Conservation (phyloP, 2,329 filamentous ascomycete genomes). For the Claviceps fusiformis region DNA sequence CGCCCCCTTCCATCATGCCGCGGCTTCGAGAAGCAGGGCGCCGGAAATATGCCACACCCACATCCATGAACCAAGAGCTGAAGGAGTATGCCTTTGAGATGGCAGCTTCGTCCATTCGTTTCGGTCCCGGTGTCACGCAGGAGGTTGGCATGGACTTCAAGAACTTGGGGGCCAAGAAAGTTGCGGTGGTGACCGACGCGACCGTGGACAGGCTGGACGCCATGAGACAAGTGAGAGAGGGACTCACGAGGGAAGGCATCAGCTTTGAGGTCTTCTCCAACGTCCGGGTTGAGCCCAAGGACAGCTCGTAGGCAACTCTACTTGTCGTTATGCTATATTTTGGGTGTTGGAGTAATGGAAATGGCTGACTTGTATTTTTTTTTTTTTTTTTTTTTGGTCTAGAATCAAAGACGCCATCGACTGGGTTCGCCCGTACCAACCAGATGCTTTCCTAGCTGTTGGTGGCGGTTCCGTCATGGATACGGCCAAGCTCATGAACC, state of each 20-base stretch:
- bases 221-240: slow-evolving; percentile 80
- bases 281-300: slow-evolving; percentile 82
- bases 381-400: neutral
- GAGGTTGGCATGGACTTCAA: slow-evolving; percentile 97
- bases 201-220: slow-evolving; percentile 73
- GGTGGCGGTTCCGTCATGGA: slow-evolving; percentile 88
- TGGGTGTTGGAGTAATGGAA: slow-evolving; percentile 16
- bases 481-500: slow-evolving; percentile 96
- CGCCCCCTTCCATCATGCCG: slow-evolving; percentile 41
- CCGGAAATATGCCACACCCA: slow-evolving; percentile 58
- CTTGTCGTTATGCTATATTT: neutral
- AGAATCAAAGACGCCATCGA: slow-evolving; percentile 82
- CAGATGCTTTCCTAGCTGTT: slow-evolving; percentile 87
- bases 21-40: slow-evolving; percentile 23
- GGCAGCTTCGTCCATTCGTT: slow-evolving; percentile 89
- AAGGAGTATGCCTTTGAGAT: slow-evolving; percentile 99
- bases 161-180: slow-evolving; percentile 76
- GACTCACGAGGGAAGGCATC: slow-evolving; percentile 63
- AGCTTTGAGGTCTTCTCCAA: slow-evolving; percentile 70
- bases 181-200: slow-evolving; percentile 82
- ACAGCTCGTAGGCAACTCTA: slow-evolving; percentile 54
- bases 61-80: slow-evolving; percentile 38
- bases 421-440: slow-evolving; percentile 64
- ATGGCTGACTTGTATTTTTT: neutral
- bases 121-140: slow-evolving; percentile 82